These are phyloP conservation scores for Carex parvula DNA, from an alignment of 176 grass and related monocot species.

Conservation along the genomic window DNA sequence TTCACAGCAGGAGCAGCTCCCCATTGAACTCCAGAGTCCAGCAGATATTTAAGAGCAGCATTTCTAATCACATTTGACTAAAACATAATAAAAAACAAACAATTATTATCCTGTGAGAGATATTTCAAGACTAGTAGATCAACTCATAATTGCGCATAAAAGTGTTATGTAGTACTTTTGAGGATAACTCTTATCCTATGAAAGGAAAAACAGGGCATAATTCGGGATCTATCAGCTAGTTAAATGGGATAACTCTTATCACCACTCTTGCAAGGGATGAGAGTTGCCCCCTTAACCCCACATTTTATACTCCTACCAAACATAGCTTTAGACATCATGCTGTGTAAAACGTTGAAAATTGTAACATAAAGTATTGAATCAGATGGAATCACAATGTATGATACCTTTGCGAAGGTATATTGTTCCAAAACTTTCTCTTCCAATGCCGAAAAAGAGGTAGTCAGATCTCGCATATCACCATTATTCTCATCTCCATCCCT, in stretches of 20 bases:
- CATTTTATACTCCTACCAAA: background rate
- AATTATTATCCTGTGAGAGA: background rate
- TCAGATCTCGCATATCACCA: constrained; percentile 74
- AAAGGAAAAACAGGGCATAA: background rate
- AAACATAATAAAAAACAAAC: constrained; percentile 30
- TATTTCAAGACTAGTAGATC: background rate
- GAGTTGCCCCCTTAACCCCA: background rate
- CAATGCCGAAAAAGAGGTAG: constrained; percentile 78
- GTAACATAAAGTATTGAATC: constrained; percentile 18
- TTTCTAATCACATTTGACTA: constrained; percentile 91
- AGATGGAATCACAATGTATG: background rate
- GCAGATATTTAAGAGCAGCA: constrained; percentile 76
- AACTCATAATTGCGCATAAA: background rate
- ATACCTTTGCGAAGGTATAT: constrained; percentile 92
- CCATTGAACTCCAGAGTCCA: constrained; percentile 87
- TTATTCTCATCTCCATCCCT: constrained; percentile 80
- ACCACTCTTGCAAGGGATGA: background rate
- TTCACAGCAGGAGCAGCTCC: constrained; percentile 77
- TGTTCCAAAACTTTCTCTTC: constrained; percentile 93
- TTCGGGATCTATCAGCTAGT: background rate
- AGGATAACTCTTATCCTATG: background rate
- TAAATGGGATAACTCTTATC: background rate
- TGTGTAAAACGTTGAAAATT: background rate
- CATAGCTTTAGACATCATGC: background rate
- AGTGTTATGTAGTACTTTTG: background rate